Base-by-base conservation (phyloP, 495 filamentous ascomycete species). In the Gamarada debralockiae region DNA sequence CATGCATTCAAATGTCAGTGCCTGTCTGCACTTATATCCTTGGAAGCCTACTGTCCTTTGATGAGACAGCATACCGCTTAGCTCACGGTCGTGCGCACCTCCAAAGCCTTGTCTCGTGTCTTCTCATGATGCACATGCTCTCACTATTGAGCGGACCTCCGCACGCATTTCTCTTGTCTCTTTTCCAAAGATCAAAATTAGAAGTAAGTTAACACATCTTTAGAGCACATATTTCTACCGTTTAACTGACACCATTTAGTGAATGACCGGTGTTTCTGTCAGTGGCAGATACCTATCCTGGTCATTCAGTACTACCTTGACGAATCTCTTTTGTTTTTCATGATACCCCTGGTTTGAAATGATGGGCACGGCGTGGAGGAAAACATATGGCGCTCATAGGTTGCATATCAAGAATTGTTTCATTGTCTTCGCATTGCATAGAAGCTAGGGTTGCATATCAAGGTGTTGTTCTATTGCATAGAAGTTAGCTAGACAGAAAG, bases 1-100 rank as follows among this genome's bases (percentile, higher is more conserved):
- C 12, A 56, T 45, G 37, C 69, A 75, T 50, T 41, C 52, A 1
- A 71, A 81, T 50, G 60, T 80, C 39, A 80, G 77, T 62, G 57
- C 68, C 9, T 77, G 68, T 38, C 72, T 80, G 8, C 43, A 48
- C 18, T 41, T 42, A 5, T 8, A n/a, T 36, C 61, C 61, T 15
- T 64, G 58, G 23, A 51, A 37, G 18, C 23, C 50, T 5, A 29
- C 27, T 29, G 27, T 29, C 10, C 10, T 29, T 10, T 29, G 10
- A 27, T n/a, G n/a, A n/a, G n/a, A n/a, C n/a, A 29, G 27, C 10
- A 5, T 4, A 29, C 27, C 10, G 27, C 27, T 29, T 29, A 5
- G 27, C 27, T 29, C n/a, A n/a, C n/a, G n/a, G n/a, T n/a, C n/a
- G n/a, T n/a, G n/a, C n/a, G n/a, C n/a, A n/a, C n/a, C n/a, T n/a